Evolutionary conservation across 345 rosid species (phyloP), one percentile per base, ranked within the genome.

Genomic region (Cardiospermum halicacabum): DNA sequence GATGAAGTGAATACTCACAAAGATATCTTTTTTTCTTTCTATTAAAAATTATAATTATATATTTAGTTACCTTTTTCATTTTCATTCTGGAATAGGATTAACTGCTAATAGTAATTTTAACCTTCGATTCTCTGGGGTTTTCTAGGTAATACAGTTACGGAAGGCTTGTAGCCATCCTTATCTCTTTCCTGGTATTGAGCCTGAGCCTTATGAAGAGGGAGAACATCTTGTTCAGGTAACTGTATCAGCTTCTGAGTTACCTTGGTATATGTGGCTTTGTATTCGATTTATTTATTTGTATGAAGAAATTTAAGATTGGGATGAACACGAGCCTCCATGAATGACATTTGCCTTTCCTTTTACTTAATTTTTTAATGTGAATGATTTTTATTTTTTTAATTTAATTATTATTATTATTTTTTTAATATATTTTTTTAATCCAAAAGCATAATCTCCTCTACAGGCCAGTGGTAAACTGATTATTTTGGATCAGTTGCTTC

Each of bases 121-220:
- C 53, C 32, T 58, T 39, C 31, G 30, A 11, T 18, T 64, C 11
- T 62, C n/a, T 60, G 53, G 65, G 51, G 42, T 74, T 45, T 60
- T 60, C 55, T 64, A 89, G 98, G 96, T 92, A 56, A 79, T 92
- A 60, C 96, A 89, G 67, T 81, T 89, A 49, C 76, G 98, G 64
- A 92, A 92, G 84, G 86, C 96, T 58, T 89, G 95, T 70, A 89
- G 98, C 78, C 98, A 89, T 72, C 96, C 96, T 69, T 92, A 89
- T 72, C 89, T 92, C 67, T 92, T 92, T 74, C 95, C 91, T 51
- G 92, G 98, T 58, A 92, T 92, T 50, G 96, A 92, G 74, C 91
- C 96, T 7, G 96, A 89, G 74, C 98, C 98, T 57, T 92, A 74
- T 60, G 84, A 89, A 84, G 98, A 89, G 70, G 98, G 91, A 55